phyloP scores from a whole-genome alignment of 768 basidiomycete species.

The Paxillus rubicundulus region DNA sequence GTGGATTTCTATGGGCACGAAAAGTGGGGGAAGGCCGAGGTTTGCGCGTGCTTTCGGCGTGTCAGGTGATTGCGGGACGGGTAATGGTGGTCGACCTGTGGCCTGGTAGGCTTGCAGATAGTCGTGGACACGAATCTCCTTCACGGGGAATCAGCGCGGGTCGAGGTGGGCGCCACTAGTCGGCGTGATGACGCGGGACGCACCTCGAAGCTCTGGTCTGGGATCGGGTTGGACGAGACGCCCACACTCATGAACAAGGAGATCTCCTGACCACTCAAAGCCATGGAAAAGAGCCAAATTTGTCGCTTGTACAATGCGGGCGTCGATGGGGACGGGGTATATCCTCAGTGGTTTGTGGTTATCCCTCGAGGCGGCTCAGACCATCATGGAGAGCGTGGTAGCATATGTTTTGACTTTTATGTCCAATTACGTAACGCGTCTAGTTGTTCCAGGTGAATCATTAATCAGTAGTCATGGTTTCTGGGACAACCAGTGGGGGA shows the following conservation, averaged over 20 bases:
- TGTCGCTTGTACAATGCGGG: too few species aligned
- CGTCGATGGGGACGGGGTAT: too few species aligned
- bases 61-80: slow-evolving; percentile 48
- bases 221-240: slow-evolving; percentile 7
- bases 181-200: background rate
- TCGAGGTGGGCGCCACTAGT: background rate
- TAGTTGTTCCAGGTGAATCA: too few species aligned
- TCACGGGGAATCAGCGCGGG: background rate
- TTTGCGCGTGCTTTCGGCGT: slow-evolving; percentile 42
- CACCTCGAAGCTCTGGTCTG: slow-evolving; percentile 31
- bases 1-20: slow-evolving; percentile 40
- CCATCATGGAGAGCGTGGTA: too few species aligned
- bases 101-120: slow-evolving; percentile 49
- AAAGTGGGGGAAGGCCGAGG: slow-evolving; percentile 48
- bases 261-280: slow-evolving; percentile 13
- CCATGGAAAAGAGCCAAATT: slow-evolving; percentile 5
- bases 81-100: slow-evolving; percentile 47
- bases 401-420: background rate
- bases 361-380: background rate
- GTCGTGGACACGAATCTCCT: slow-evolving; percentile 58
- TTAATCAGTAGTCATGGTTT: too few species aligned
- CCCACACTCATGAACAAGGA: slow-evolving; percentile 31
- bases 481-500: too few species aligned
- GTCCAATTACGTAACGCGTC: background rate
- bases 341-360: background rate